These are phyloP conservation scores for Ophiostoma himal-ulmi DNA, from an alignment of 2,329 filamentous ascomycete species.

Conservation along the genomic window DNA sequence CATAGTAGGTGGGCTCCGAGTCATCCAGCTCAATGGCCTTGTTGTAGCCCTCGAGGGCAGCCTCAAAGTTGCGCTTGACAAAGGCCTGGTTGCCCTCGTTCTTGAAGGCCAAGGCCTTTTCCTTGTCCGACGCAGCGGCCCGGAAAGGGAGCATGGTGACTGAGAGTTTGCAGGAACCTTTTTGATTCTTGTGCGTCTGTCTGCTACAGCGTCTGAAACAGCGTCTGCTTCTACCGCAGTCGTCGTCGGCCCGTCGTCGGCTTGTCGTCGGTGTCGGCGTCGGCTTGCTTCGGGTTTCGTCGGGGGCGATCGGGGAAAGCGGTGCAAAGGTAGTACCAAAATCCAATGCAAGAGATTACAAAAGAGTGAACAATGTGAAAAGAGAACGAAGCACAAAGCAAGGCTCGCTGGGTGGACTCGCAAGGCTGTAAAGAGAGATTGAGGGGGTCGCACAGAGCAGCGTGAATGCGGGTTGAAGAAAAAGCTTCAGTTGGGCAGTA, in stretches of 20 bases:
- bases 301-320: not conserved
- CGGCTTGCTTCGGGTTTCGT: not conserved
- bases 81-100: conserved; percentile 94
- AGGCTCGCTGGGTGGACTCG: conserved; percentile 5
- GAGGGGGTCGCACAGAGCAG: not conserved
- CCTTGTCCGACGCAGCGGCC: conserved; percentile 32
- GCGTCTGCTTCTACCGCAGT: not conserved
- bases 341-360: not conserved
- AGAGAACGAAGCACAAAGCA: not conserved
- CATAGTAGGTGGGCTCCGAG: conserved; percentile 82
- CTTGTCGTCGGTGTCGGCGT: not conserved
- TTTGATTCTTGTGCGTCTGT: not conserved
- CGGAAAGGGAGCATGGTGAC: not conserved
- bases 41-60: conserved; percentile 75
- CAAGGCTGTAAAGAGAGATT: not conserved
- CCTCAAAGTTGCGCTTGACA: conserved; percentile 75
- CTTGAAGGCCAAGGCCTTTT: conserved; percentile 78
- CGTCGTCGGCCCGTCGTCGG: not conserved
- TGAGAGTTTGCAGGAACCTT: not conserved
- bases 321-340: not conserved
- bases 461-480: not conserved
- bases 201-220: not conserved
- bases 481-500: conserved; percentile 5
- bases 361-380: not conserved
- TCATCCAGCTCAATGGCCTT: conserved; percentile 81